Conservation (phyloP, 331 rosid genomes). For the Erythrophleum ivorense region DNA sequence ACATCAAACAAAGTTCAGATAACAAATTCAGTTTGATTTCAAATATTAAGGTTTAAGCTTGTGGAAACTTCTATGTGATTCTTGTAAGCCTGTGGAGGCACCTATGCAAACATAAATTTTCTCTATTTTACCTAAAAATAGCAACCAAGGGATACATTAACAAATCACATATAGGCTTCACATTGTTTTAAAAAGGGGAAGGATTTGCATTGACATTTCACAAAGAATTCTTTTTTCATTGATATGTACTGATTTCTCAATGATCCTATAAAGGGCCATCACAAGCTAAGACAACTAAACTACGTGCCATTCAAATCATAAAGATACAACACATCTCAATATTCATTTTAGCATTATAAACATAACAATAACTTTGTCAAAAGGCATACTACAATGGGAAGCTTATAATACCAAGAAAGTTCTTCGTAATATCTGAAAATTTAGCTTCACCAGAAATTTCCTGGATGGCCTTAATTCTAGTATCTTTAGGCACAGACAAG, state of each 20-base stretch:
- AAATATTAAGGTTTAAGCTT: neutral
- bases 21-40: neutral
- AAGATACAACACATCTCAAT: conserved; percentile 11
- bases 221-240: neutral
- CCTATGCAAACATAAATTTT: neutral
- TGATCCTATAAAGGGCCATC: neutral
- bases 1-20: neutral
- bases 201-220: conserved; percentile 12
- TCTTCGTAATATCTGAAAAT: conserved; percentile 70
- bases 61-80: neutral
- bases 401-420: conserved; percentile 71
- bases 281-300: neutral
- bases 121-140: neutral
- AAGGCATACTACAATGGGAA: conserved; percentile 1
- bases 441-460: conserved; percentile 65
- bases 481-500: conserved; percentile 56
- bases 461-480: conserved; percentile 60
- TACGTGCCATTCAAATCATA: neutral
- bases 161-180: neutral
- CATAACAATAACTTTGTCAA: conserved; percentile 3
- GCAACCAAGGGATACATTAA: neutral
- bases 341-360: conserved; percentile 29
- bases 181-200: neutral
- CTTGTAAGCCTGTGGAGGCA: neutral
- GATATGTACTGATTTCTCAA: neutral